Conservation (phyloP, 2,329 filamentous ascomycete genomes). For the Sporothrix dimorphospora region DNA sequence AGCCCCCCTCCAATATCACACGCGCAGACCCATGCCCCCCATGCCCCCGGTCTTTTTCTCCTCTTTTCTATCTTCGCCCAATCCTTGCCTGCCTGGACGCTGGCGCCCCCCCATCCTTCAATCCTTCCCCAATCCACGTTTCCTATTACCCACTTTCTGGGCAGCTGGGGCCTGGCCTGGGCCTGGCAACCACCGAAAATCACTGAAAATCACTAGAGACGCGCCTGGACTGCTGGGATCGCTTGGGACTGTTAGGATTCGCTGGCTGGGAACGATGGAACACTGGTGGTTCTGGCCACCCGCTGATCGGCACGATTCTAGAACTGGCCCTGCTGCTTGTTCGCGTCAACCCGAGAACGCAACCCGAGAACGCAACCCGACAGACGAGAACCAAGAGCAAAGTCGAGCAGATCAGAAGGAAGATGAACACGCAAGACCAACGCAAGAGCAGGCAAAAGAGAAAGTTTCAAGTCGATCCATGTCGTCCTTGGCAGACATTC, state of each 20-base stretch:
- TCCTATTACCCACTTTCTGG: constrained; percentile 6
- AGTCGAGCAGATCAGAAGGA: neutral
- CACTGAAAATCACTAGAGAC: neutral
- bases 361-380: neutral
- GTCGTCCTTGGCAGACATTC: neutral
- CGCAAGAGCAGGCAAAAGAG: neutral
- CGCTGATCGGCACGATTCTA: constrained; percentile 13
- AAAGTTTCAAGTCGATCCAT: constrained; percentile 11
- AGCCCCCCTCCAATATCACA: constrained; percentile 14
- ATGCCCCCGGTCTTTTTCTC: no score
- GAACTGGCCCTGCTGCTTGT: neutral
- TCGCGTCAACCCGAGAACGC: neutral
- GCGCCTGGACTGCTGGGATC: neutral
- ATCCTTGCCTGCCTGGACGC: neutral
- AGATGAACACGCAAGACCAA: neutral
- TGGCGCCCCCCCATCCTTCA: neutral
- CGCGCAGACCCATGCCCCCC: neutral
- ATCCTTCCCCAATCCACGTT: constrained; percentile 17
- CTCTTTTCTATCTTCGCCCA: neutral
- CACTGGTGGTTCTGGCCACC: neutral
- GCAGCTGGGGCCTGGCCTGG: neutral
- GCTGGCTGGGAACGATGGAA: neutral
- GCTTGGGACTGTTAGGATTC: neutral
- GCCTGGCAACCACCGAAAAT: neutral
- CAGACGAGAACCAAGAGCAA: neutral